A percentile compares a stretch with the other conserved stretches of the same genome.
Evolutionary conservation across 2,329 filamentous ascomycete species (phyloP).

Genomic region (Cladosporium oxysporum): DNA sequence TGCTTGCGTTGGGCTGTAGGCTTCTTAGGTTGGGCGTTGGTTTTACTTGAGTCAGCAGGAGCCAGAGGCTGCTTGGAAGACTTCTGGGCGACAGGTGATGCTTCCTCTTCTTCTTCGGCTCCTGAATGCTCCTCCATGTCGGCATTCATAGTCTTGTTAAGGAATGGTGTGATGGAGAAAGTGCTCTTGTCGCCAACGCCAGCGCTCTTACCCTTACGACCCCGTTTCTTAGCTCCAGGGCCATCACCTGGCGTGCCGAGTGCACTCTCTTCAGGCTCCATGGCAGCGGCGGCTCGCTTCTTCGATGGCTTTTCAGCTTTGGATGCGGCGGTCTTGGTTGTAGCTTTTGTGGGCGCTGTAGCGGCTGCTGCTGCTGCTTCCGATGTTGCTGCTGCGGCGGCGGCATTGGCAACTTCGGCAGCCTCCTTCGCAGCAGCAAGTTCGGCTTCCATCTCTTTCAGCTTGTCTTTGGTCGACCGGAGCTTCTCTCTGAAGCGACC

Average conservation of each 20-base stretch:
- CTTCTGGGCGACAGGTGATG: slow-evolving; percentile 31
- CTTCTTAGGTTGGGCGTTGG: slow-evolving; percentile 43
- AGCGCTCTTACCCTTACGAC: slow-evolving; percentile 54
- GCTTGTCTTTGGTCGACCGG: slow-evolving; percentile 67
- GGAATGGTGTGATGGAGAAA: slow-evolving; percentile 92
- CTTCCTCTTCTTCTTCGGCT: slow-evolving; percentile 27
- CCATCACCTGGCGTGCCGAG: slow-evolving; percentile 53
- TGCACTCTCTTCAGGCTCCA: slow-evolving; percentile 49
- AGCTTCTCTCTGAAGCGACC: slow-evolving; percentile 70
- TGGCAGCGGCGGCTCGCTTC: slow-evolving; percentile 48
- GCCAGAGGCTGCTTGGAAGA: slow-evolving; percentile 45
- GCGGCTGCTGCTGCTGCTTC: slow-evolving; percentile 32
- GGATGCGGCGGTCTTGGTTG: slow-evolving; percentile 39
- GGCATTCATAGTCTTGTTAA: slow-evolving; percentile 70
- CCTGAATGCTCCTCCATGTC: slow-evolving; percentile 40
- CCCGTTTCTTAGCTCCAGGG: slow-evolving; percentile 47
- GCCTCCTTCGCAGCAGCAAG: slow-evolving; percentile 46
- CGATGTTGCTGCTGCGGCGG: background rate
- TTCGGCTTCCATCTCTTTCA: slow-evolving; percentile 64
- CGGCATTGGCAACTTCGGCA: slow-evolving; percentile 27
- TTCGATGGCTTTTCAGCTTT: slow-evolving; percentile 41
- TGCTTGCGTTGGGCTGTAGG: slow-evolving; percentile 42
- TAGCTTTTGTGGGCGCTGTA: slow-evolving; percentile 22
- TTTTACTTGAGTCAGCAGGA: slow-evolving; percentile 47
- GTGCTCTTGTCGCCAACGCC: slow-evolving; percentile 80